phyloP scores from a whole-genome alignment of 139 green algal genomes.

The Raphidocelis subcapitata region DNA sequence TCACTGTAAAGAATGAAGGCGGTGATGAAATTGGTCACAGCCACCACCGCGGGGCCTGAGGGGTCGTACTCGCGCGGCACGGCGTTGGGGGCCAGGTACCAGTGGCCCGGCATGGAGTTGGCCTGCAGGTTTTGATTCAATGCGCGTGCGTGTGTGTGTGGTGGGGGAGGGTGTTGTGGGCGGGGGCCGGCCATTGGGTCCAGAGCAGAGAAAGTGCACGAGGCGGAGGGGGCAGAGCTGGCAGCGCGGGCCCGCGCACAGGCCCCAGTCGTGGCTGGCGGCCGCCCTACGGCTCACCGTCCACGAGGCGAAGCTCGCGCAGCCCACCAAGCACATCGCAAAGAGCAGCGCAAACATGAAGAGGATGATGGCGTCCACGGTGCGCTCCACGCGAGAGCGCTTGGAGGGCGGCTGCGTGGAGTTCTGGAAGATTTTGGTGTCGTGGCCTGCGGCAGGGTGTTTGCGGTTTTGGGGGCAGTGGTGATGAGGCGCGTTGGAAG shows the following conservation, averaged over 20 bases:
- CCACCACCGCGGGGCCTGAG: conserved; percentile 29
- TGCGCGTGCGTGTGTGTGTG: too few relatives aligned
- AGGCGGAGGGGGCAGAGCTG: too few relatives aligned
- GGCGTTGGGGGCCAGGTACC: conserved; percentile 54
- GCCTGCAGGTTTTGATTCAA: too few relatives aligned
- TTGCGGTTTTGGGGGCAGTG: too few relatives aligned
- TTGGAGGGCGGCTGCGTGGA: conserved; percentile 65
- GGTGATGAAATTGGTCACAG: conserved; percentile 68
- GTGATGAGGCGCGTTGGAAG: too few relatives aligned
- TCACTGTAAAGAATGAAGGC: conserved; percentile 75
- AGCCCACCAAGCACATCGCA: conserved; percentile 61
- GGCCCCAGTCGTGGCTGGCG: too few relatives aligned
- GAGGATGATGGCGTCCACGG: conserved; percentile 73
- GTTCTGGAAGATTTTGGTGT: conserved; percentile 82
- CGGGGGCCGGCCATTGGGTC: too few relatives aligned
- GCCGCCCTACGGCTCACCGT: conserved; percentile 11
- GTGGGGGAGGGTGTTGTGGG: too few relatives aligned
- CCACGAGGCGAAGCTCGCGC: conserved; percentile 54
- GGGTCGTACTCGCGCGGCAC: conserved; percentile 47
- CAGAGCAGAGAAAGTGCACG: too few relatives aligned
- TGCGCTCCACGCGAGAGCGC: conserved; percentile 62
- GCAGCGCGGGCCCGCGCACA: too few relatives aligned
- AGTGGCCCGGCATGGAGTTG: conserved; percentile 34
- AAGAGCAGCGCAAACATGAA: conserved; percentile 75
- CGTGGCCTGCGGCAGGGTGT: conserved; percentile 55